Conservation (phyloP, 2,329 filamentous ascomycete species). For the Cytospora piceae region DNA sequence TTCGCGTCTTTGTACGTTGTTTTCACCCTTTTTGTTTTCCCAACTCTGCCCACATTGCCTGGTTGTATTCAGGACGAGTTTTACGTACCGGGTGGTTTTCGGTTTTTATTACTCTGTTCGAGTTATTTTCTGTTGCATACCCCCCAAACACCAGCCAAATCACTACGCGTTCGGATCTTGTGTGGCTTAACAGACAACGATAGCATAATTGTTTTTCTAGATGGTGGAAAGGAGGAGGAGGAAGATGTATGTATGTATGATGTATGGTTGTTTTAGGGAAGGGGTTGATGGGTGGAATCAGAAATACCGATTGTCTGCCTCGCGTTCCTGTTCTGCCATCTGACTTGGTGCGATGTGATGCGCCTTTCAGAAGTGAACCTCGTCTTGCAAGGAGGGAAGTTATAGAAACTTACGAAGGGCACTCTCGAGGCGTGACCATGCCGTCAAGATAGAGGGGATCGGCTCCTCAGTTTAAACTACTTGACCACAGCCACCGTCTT, state of each 20-base stretch:
- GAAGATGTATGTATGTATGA: slow-evolving; percentile 19
- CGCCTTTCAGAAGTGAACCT: neutral
- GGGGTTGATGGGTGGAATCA: slow-evolving; percentile 12
- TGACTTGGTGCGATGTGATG: neutral
- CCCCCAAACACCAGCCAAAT: slow-evolving; percentile 14
- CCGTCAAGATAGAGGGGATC: no score
- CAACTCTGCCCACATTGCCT: slow-evolving; percentile 6
- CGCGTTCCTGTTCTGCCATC: neutral
- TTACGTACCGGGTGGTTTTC: neutral
- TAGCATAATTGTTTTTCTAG: slow-evolving; percentile 23
- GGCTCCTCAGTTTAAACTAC: no score
- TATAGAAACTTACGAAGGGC: no score
- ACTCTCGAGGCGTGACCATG: no score
- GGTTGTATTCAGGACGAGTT: neutral
- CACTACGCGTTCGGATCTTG: slow-evolving; percentile 15
- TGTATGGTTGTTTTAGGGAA: slow-evolving; percentile 13
- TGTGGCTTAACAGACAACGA: slow-evolving; percentile 3
- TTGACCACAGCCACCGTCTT: no score
- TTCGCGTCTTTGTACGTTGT: neutral
- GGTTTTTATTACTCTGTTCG: neutral
- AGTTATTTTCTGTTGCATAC: slow-evolving; percentile 16
- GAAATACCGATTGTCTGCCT: slow-evolving; percentile 18
- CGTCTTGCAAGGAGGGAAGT: no score
- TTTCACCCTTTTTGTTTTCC: slow-evolving; percentile 8
- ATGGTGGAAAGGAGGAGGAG: neutral